Conservation (phyloP, 148 eudicot species). For the Simmondsia chinensis region DNA sequence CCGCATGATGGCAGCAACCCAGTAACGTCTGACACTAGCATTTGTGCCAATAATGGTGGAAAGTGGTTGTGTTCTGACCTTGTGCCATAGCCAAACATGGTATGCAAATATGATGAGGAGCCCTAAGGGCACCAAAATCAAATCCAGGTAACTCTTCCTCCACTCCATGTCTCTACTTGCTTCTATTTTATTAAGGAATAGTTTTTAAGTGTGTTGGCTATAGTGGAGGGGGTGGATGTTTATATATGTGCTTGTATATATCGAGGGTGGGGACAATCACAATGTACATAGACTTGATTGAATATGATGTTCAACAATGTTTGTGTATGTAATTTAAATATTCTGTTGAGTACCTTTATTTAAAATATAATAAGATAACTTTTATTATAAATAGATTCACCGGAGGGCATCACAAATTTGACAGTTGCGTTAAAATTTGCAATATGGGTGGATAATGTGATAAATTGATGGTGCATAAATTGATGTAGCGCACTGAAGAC, state of each 20-base stretch:
- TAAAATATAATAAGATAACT: too few species aligned
- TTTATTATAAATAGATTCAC: too few species aligned
- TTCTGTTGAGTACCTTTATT: too few species aligned
- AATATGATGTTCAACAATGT: slow-evolving; percentile 18
- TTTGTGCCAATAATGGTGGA: slow-evolving; percentile 71
- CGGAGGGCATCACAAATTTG: too few species aligned
- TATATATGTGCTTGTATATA: slow-evolving; percentile 6
- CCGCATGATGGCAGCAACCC: slow-evolving; percentile 85
- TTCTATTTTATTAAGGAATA: not conserved
- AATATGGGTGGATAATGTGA: too few species aligned
- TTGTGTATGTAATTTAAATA: too few species aligned
- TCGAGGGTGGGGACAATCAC: not conserved
- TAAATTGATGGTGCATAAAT: too few species aligned
- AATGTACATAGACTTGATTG: slow-evolving; percentile 21
- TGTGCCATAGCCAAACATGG: slow-evolving; percentile 75
- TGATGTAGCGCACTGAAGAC: too few species aligned
- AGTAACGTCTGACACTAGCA: slow-evolving; percentile 53
- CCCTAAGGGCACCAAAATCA: slow-evolving; percentile 63
- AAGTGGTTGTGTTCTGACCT: slow-evolving; percentile 53
- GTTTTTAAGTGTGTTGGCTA: not conserved
- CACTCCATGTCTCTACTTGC: slow-evolving; percentile 19
- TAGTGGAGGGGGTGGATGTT: not conserved
- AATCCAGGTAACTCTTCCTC: slow-evolving; percentile 18
- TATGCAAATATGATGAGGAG: slow-evolving; percentile 32
- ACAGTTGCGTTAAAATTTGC: too few species aligned